Evolutionary conservation across 2,329 filamentous ascomycete genomes (phyloP).

Genomic region (Ophiocordyceps robertsii): DNA sequence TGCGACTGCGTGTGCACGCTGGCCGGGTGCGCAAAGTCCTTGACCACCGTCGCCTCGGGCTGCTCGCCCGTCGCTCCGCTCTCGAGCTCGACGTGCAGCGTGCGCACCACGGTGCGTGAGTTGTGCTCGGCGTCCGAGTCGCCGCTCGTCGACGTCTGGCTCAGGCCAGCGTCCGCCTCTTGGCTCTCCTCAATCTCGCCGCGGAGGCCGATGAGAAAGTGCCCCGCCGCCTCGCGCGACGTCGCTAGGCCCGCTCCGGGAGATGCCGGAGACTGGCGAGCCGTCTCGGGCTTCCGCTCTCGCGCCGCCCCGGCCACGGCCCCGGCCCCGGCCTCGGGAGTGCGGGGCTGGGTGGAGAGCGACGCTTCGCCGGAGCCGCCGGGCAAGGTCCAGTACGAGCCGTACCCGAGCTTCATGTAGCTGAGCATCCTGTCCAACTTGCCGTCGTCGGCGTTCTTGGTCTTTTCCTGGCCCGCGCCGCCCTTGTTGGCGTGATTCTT

Average conservation of each 20-base stretch:
- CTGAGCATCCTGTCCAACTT: slow-evolving; percentile 43
- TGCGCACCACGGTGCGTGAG: slow-evolving; percentile 48
- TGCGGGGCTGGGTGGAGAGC: slow-evolving; percentile 5
- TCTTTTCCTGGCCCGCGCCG: neutral
- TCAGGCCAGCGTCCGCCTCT: slow-evolving; percentile 16
- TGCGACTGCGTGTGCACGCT: slow-evolving; percentile 19
- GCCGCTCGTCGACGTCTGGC: slow-evolving; percentile 7
- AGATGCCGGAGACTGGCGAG: neutral
- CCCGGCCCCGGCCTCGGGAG: slow-evolving; percentile 1
- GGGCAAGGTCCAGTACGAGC: slow-evolving; percentile 48
- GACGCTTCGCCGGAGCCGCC: slow-evolving; percentile 10
- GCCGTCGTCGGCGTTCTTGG: slow-evolving; percentile 16
- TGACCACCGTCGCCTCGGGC: slow-evolving; percentile 30
- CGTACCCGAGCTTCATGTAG: slow-evolving; percentile 54
- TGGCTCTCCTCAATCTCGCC: slow-evolving; percentile 43
- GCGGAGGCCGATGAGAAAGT: slow-evolving; percentile 55
- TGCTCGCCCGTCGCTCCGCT: slow-evolving; percentile 20
- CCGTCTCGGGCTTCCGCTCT: neutral
- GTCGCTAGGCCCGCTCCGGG: neutral
- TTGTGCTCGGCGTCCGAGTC: slow-evolving; percentile 24
- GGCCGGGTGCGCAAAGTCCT: slow-evolving; percentile 27
- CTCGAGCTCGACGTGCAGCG: slow-evolving; percentile 52
- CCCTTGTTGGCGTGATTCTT: neutral
- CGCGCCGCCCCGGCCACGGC: neutral
- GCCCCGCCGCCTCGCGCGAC: slow-evolving; percentile 20